These are phyloP conservation scores for Lasiodiplodia theobromae DNA, from an alignment of 2,329 filamentous ascomycete genomes.

Conservation along the genomic window DNA sequence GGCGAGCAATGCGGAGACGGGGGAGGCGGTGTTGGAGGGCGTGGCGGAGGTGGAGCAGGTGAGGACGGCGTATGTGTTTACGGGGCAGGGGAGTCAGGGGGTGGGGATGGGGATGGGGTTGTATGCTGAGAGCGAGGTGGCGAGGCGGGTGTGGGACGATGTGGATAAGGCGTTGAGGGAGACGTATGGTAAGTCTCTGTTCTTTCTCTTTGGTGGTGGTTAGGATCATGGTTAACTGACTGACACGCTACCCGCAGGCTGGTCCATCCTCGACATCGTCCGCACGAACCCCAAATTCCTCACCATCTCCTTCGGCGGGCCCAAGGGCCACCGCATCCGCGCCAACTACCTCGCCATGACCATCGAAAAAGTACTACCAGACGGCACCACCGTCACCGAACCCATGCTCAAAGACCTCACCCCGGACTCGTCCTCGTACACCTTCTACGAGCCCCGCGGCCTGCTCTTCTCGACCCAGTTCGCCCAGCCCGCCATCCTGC, in stretches of 20 bases:
- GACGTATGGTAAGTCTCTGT: constrained; percentile 39
- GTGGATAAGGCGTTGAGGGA: constrained; percentile 45
- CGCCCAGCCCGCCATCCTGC: constrained; percentile 35
- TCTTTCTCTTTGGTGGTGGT: too few species aligned
- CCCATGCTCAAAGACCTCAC: not conserved
- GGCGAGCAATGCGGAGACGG: constrained; percentile 39
- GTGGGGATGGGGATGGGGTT: constrained; percentile 54
- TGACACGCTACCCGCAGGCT: constrained; percentile 34
- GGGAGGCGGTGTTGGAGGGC: constrained; percentile 42
- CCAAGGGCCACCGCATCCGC: constrained; percentile 41
- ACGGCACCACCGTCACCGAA: not conserved
- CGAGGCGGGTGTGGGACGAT: constrained; percentile 62
- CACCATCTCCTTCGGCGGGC: constrained; percentile 49
- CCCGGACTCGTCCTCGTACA: constrained; percentile 33
- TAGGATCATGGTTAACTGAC: not conserved
- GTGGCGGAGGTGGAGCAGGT: constrained; percentile 42
- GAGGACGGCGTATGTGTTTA: constrained; percentile 49
- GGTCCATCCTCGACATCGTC: constrained; percentile 47
- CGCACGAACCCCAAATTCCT: constrained; percentile 47
- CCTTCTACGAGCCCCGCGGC: constrained; percentile 32
- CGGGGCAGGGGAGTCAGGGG: constrained; percentile 52
- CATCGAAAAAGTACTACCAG: constrained; percentile 4
- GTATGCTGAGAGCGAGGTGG: constrained; percentile 43
- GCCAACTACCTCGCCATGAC: constrained; percentile 44
- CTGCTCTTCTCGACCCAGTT: constrained; percentile 37